phyloP scores from a whole-genome alignment of 108 stramenopile species.

The Pseudonitzschia pungens region DNA sequence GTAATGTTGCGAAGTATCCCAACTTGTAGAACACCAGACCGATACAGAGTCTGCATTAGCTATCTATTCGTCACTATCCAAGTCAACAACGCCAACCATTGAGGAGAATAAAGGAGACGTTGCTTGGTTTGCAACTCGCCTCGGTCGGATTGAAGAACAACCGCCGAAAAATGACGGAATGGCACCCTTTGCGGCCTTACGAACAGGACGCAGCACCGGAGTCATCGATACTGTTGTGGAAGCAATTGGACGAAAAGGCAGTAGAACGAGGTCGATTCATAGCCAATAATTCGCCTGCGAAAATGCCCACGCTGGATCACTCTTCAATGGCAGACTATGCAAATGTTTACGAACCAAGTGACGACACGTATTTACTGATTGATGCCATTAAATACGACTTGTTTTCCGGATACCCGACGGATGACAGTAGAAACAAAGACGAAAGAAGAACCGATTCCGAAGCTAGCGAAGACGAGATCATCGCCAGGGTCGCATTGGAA shows the following conservation, averaged over 20 bases:
- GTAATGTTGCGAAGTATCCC: too few species aligned
- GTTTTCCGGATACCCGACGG: constrained; percentile 27
- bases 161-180: constrained; percentile 38
- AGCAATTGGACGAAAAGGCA: constrained; percentile 54
- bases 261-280: constrained; percentile 46
- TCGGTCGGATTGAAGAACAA: too few species aligned
- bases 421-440: neutral
- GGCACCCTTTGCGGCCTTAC: constrained; percentile 37
- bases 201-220: neutral
- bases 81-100: too few species aligned
- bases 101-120: too few species aligned
- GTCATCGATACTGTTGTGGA: constrained; percentile 25
- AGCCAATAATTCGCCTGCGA: constrained; percentile 37
- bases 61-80: too few species aligned
- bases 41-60: too few species aligned
- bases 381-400: constrained; percentile 75
- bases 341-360: constrained; percentile 86
- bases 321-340: constrained; percentile 67
- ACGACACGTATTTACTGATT: constrained; percentile 85
- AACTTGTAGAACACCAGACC: too few species aligned
- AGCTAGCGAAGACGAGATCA: constrained; percentile 12
- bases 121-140: too few species aligned
- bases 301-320: constrained; percentile 76
- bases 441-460: neutral
- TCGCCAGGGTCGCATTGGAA: neutral